Evolutionary conservation across 208 protist species (phyloP), one percentile per base, ranked within the genome.

Genomic region (Trypanosomatidae sp.): DNA sequence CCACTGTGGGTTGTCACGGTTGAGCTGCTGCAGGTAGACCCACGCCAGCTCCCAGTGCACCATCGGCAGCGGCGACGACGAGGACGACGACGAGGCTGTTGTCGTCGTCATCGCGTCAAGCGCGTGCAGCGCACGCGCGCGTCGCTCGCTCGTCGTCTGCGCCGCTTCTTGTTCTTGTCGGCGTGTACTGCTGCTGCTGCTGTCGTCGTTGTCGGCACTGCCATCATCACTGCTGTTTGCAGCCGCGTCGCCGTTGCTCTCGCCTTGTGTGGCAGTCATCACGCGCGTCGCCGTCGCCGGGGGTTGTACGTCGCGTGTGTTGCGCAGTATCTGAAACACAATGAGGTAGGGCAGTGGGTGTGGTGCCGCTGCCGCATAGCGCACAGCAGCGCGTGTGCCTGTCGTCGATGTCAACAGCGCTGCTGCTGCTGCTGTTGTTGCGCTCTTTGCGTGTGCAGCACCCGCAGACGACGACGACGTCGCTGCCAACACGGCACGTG

Each of bases 31-130:
- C 40, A 92, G 88, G 39, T 56, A 56, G 25, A 52, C 49, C 79
- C 78, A 92, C 4, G 69, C 69, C n/a, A 88, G 37, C 43, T 72
- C 64, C 79, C 83, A 92, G 50, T 92, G 83, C 33, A 88, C 52
- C 76, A 92, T 72, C 13, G 77, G 82, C 20, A 85, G 54, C 7
- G 59, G 47, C 28, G n/a, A n/a, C n/a, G n/a, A n/a, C n/a, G n/a
- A n/a, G n/a, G n/a, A n/a, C n/a, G n/a, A 35, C 35, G n/a, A 10
- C 2, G 16, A 25, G 30, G 8, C 8, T 40, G 4, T 7, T 35
- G 21, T 4, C 23, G 6, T 22, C 32, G 7, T 6, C 21, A 4
- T 7, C 3, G 6, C 7, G 3, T 4, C 3, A 8, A 5, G 32
- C 22, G 25, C 15, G 4, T 30, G 22, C 1, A 45, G 40, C 27